Conservation (phyloP, 371 early-diverging fungal species). For the Lichtheimia ramosa region DNA sequence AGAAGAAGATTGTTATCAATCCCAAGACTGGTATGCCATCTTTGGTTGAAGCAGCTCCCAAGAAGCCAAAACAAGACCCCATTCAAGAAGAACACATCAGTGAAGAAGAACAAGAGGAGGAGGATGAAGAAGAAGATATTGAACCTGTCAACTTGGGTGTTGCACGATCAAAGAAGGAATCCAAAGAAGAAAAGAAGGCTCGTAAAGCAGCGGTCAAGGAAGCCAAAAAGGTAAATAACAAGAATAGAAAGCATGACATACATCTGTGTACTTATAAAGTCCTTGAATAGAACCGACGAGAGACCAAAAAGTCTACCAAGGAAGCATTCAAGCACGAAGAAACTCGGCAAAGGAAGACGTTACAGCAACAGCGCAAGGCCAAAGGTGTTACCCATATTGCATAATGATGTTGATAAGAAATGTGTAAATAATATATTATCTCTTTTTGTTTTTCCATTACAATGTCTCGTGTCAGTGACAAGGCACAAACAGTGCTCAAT, state of each 20-base stretch:
- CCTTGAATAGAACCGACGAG: constrained; percentile 56
- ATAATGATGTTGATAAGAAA: neutral
- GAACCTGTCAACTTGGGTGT: constrained; percentile 50
- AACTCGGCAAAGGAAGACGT: constrained; percentile 47
- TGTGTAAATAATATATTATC: no score
- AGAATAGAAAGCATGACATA: neutral
- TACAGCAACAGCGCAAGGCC: constrained; percentile 53
- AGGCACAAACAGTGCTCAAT: no score
- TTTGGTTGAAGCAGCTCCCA: constrained; percentile 43
- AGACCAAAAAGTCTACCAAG: constrained; percentile 76
- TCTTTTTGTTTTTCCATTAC: no score
- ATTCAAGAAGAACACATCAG: constrained; percentile 26
- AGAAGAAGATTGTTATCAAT: constrained; percentile 53
- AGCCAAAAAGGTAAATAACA: constrained; percentile 57
- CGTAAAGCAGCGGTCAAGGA: constrained; percentile 85
- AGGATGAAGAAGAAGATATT: constrained; percentile 47
- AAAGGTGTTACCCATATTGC: constrained; percentile 45
- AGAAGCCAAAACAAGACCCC: constrained; percentile 29
- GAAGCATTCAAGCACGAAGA: constrained; percentile 71
- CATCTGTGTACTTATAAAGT: neutral
- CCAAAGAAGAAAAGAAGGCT: constrained; percentile 85
- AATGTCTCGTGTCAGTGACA: no score
- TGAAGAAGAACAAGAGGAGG: constrained; percentile 40
- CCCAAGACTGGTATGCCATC: constrained; percentile 70
- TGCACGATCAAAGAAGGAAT: constrained; percentile 74